Conservation (phyloP, 169 alveolate species). For the Eimeria zaria region DNA sequence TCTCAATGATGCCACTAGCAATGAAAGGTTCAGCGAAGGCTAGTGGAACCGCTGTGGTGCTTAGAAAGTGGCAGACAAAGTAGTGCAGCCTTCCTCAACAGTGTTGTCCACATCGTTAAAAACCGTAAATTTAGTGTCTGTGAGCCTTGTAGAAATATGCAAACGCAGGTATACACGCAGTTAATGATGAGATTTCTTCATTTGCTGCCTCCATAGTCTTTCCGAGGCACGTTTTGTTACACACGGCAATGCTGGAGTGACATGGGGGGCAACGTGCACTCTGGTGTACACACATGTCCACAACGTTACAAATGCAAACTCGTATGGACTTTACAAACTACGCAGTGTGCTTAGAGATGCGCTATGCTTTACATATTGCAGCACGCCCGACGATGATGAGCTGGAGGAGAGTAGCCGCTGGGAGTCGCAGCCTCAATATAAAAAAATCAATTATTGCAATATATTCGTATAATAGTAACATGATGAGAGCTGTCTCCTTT, state of each 20-base stretch:
- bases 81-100: neutral
- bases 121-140: neutral
- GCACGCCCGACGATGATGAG: constrained; percentile 11
- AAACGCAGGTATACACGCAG: neutral
- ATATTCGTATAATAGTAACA: neutral
- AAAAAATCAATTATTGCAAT: neutral
- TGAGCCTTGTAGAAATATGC: neutral
- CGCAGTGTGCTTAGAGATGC: neutral
- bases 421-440: neutral
- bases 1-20: no score
- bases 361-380: neutral
- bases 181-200: neutral
- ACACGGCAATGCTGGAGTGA: neutral
- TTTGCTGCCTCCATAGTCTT: neutral
- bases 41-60: neutral
- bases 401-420: neutral
- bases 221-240: neutral
- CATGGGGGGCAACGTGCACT: neutral
- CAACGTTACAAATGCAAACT: neutral
- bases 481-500: neutral
- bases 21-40: neutral
- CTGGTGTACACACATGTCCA: neutral
- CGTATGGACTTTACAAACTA: neutral
- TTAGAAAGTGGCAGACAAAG: neutral
- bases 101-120: neutral